These are phyloP conservation scores for Xylaria curta DNA, from an alignment of 495 filamentous ascomycete species.

Conservation along the genomic window DNA sequence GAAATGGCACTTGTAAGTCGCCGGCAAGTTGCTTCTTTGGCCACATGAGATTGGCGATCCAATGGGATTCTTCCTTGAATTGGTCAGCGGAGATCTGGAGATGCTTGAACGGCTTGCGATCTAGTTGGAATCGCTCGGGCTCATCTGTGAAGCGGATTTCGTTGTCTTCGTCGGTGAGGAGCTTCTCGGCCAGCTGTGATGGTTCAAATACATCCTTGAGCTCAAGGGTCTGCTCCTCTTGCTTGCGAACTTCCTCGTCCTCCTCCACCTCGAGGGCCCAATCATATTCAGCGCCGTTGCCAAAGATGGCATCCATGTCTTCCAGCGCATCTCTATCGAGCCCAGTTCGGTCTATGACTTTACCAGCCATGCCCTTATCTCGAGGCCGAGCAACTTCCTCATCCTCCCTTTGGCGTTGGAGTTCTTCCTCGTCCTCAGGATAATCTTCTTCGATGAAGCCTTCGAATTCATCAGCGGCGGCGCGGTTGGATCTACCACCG, in stretches of 20 bases:
- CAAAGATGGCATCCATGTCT: conserved; percentile 94
- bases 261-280: conserved; percentile 90
- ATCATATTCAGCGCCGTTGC: conserved; percentile 91
- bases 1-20: conserved; percentile 80
- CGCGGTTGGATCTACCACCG: conserved; percentile 55
- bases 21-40: conserved; percentile 75
- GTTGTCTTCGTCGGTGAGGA: conserved; percentile 95
- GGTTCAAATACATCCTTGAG: conserved; percentile 98
- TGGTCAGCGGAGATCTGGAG: conserved; percentile 78
- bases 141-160: conserved; percentile 83
- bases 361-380: conserved; percentile 67
- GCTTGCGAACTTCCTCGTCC: conserved; percentile 73
- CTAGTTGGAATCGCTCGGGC: conserved; percentile 92
- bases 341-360: conserved; percentile 70
- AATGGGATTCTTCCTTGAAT: conserved; percentile 84
- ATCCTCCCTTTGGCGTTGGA: conserved; percentile 79
- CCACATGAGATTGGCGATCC: conserved; percentile 88
- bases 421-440: conserved; percentile 83
- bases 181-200: conserved; percentile 87
- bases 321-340: conserved; percentile 90
- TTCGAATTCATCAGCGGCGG: conserved; percentile 84
- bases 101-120: conserved; percentile 83
- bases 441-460: conserved; percentile 98
- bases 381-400: conserved; percentile 79
- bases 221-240: conserved; percentile 74